phyloP scores from a whole-genome alignment of 164 flowering plant species.

The Vitis rotundifolia region DNA sequence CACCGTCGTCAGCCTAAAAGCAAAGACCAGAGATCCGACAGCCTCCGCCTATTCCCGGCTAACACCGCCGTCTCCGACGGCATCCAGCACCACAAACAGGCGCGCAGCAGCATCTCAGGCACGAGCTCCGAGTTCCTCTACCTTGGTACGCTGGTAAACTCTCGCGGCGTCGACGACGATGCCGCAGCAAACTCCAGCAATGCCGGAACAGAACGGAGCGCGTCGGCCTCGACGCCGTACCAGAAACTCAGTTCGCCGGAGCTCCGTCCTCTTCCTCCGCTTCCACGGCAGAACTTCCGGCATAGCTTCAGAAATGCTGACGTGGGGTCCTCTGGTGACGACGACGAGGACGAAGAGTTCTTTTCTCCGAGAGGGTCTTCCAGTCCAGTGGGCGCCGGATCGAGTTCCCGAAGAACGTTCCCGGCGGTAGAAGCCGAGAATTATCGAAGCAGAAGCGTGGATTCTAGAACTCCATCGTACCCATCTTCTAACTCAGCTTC shows the following conservation, averaged over 20 bases:
- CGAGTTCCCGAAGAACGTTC: slow-evolving; percentile 25
- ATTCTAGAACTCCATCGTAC: slow-evolving; percentile 32
- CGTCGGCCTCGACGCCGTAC: slow-evolving; percentile 14
- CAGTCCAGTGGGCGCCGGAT: slow-evolving; percentile 9
- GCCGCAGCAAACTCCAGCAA: slow-evolving; percentile 2
- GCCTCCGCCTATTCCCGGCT: slow-evolving; percentile 28
- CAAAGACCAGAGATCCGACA: slow-evolving; percentile 24
- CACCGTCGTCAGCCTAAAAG: slow-evolving; percentile 1
- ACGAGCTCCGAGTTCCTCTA: slow-evolving; percentile 49
- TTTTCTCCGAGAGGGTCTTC: slow-evolving; percentile 49
- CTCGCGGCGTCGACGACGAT: slow-evolving; percentile 9
- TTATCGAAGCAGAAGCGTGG: slow-evolving; percentile 24
- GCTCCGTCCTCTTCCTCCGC: slow-evolving; percentile 44
- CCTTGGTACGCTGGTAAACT: slow-evolving; percentile 37
- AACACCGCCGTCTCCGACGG: slow-evolving; percentile 30
- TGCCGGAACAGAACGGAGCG: slow-evolving; percentile 1
- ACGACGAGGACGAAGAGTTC: slow-evolving; percentile 38
- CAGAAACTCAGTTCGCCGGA: slow-evolving; percentile 47
- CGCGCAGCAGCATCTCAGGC: slow-evolving; percentile 6
- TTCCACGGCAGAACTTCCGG: slow-evolving; percentile 20
- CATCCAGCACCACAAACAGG: slow-evolving; percentile 9
- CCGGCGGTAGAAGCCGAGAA: slow-evolving; percentile 4
- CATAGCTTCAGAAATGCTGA: slow-evolving; percentile 7
- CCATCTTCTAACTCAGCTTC: slow-evolving; percentile 28
- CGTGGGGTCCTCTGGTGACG: slow-evolving; percentile 6